These are phyloP conservation scores for Ophiostoma sp. DNA, from an alignment of 2,329 filamentous ascomycete genomes.

Conservation along the genomic window DNA sequence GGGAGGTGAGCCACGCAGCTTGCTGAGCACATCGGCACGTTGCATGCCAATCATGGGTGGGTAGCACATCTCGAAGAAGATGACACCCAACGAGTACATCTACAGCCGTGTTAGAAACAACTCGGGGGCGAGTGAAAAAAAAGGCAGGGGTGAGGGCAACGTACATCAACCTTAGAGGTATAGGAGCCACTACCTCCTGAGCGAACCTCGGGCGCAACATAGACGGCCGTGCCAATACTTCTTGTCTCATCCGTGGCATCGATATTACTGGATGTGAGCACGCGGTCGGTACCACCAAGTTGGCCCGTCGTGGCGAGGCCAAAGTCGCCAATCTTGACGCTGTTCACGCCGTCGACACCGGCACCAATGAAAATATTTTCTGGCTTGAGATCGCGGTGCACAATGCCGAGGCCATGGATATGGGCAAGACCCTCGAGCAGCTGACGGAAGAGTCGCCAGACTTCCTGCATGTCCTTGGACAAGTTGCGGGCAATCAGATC, in stretches of 20 bases:
- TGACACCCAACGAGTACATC: constrained; percentile 97
- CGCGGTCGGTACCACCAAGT: constrained; percentile 33
- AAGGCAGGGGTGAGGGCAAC: constrained; percentile 36
- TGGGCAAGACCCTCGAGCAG: constrained; percentile 86
- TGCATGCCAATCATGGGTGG: constrained; percentile 63
- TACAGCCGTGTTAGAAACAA: constrained; percentile 36
- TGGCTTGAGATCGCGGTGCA: constrained; percentile 93
- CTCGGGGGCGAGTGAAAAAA: neutral
- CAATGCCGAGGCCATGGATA: constrained; percentile 87
- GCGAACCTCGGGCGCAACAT: constrained; percentile 88
- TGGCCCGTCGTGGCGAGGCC: constrained; percentile 89
- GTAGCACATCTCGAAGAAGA: constrained; percentile 98
- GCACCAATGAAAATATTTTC: constrained; percentile 90
- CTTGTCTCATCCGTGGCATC: constrained; percentile 67
- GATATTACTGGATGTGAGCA: constrained; percentile 36
- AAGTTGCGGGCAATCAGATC: constrained; percentile 80
- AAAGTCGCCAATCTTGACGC: constrained; percentile 96
- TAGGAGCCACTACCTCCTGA: constrained; percentile 75
- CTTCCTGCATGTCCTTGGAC: constrained; percentile 70
- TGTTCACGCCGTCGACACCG: constrained; percentile 71
- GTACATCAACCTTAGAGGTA: constrained; percentile 86
- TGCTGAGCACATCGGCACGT: constrained; percentile 63
- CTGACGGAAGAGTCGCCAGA: constrained; percentile 89
- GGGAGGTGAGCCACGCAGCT: constrained; percentile 67
- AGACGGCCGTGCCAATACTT: constrained; percentile 77